Base-by-base conservation (phyloP, 2,329 filamentous ascomycete species). In the Whalleya microplaca region DNA sequence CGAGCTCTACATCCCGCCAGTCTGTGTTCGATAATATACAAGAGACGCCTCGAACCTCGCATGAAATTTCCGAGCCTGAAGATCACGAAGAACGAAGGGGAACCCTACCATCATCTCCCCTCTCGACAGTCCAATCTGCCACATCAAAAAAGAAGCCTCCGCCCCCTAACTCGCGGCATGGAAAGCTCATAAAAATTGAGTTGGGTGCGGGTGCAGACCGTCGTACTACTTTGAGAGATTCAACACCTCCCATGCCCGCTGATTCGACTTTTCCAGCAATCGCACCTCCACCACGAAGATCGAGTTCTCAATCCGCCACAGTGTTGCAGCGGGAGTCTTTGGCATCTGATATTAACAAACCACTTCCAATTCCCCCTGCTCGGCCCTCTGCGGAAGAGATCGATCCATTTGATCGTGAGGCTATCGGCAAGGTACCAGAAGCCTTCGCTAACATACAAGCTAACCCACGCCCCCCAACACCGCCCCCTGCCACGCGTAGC, bases 121-220 rank as follows among this genome's bases (percentile, higher is more conserved):
- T 67, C 20, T 56, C 66, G 6, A 62, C 64, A 6, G 46, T 54
- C 21, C 41, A 58, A 9, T 58, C 64, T 2, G 43, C 68, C 46
- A 57, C 69, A 19, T 67, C 69, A 49, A 70, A 76, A 41, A 75
- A 80, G 62, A 89, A 88, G 14, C 90, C 90, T 4, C 88, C 89
- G 6, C 90, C 90, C 20, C 80, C 80, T 10, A 91, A 83, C 68
- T 92, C 89, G 49, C 85, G 90, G 52, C 90, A 93, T 74, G 91
- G 91, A 3, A 93, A 89, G 72, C 80, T 87, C 18, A 89, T 94
- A 62, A 85, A 80, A 62, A 71, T 77, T 43, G 75, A 81, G 66
- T 63, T 76, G 57, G 75, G 74, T 50, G 70, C 78, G 56, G 64
- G 76, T 69, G 55, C 74, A 69, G 68, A 73, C 62, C 61, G 56